A percentile compares a stretch with the other conserved stretches of the same genome.
These are phyloP conservation scores for Ascosphaera apis DNA, from an alignment of 2,329 filamentous ascomycete species.

Conservation along the genomic window DNA sequence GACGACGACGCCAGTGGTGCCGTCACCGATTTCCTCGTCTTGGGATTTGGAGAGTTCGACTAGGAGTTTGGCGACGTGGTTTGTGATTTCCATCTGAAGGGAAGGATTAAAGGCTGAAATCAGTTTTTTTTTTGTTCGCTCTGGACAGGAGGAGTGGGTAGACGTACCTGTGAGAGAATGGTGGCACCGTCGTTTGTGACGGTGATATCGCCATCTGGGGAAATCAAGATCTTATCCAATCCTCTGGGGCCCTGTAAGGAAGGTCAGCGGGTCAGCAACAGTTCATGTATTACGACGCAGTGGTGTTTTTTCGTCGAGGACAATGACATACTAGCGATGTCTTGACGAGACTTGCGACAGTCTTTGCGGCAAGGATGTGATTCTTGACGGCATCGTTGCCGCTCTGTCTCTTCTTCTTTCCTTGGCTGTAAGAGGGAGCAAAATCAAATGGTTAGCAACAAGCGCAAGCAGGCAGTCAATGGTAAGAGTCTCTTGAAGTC, in stretches of 20 bases:
- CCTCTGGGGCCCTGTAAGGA: slow-evolving; percentile 52
- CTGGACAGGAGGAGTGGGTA: slow-evolving; percentile 3
- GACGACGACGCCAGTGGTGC: slow-evolving; percentile 92
- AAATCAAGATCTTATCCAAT: slow-evolving; percentile 97
- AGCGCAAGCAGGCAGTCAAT: no score
- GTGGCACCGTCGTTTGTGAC: slow-evolving; percentile 98
- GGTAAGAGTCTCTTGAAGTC: no score
- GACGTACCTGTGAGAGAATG: slow-evolving; percentile 51
- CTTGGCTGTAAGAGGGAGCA: slow-evolving; percentile 39
- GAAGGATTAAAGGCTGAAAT: slow-evolving; percentile 1
- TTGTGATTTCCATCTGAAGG: slow-evolving; percentile 81
- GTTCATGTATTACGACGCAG: slow-evolving; percentile 1
- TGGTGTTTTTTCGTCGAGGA: neutral
- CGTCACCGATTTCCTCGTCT: slow-evolving; percentile 96
- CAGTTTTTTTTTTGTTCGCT: slow-evolving; percentile 2
- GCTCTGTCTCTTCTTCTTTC: slow-evolving; percentile 90
- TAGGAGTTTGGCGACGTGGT: slow-evolving; percentile 90
- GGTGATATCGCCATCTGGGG: slow-evolving; percentile 94
- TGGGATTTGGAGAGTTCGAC: slow-evolving; percentile 97
- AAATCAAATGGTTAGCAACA: slow-evolving; percentile 2
- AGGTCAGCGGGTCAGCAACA: slow-evolving; percentile 6
- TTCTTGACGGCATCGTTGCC: slow-evolving; percentile 95
- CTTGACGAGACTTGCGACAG: slow-evolving; percentile 92
- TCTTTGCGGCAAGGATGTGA: slow-evolving; percentile 89
- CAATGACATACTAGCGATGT: slow-evolving; percentile 48